Conservation (phyloP, 2,329 filamentous ascomycete species). For the Scedosporium dehoogii region DNA sequence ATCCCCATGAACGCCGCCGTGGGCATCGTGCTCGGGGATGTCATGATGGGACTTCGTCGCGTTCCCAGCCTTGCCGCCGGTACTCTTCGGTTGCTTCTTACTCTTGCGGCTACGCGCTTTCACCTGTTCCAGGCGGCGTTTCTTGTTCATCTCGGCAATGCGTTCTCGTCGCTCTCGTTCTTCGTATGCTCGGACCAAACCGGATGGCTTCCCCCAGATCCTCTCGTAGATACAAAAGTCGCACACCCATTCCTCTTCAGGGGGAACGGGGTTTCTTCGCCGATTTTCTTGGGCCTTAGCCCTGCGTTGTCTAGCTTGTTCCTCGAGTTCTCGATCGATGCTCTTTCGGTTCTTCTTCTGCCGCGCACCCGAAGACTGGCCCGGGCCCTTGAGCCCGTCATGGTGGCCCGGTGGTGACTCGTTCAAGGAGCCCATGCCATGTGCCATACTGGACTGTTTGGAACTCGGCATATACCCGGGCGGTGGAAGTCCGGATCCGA, state of each 20-base stretch:
- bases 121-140: conserved; percentile 77
- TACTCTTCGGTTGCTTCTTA: conserved; percentile 47
- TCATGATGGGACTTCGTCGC: conserved; percentile 1
- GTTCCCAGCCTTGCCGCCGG: conserved; percentile 47
- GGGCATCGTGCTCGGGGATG: background rate
- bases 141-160: conserved; percentile 76
- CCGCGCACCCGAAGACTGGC: conserved; percentile 22
- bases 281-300: conserved; percentile 70
- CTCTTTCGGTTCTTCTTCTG: conserved; percentile 54
- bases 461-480: conserved; percentile 3
- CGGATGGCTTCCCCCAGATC: conserved; percentile 82
- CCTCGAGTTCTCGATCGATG: conserved; percentile 59
- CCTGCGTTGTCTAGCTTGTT: conserved; percentile 68
- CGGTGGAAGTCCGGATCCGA: background rate
- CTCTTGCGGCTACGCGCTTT: conserved; percentile 88
- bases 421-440: background rate
- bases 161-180: conserved; percentile 83
- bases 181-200: conserved; percentile 84
- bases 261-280: conserved; percentile 58
- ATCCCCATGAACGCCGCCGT: background rate
- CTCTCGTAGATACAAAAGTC: conserved; percentile 97
- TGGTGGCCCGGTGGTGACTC: conserved; percentile 1
- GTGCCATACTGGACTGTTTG: background rate
- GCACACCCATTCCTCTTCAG: conserved; percentile 83
- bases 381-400: conserved; percentile 19